Percentiles rank a stretch among this genome's conserved stretches.
phyloP scores from a whole-genome alignment of 169 alveolate species.

The Besnoitia besnoiti region DNA sequence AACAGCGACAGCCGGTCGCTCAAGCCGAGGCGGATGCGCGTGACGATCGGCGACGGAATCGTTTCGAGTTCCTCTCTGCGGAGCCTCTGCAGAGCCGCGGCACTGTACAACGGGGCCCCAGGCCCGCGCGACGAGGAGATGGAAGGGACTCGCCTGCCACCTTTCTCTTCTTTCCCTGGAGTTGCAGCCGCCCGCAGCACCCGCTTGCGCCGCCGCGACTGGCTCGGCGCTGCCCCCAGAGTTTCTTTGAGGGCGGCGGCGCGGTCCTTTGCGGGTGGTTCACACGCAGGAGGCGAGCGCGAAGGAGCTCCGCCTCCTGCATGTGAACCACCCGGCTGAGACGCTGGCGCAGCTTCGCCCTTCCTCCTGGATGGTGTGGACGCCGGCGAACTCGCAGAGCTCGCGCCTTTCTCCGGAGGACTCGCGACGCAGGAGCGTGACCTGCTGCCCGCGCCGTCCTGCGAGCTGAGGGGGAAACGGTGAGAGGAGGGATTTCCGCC shows the following conservation, averaged over 20 bases:
- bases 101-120: not conserved
- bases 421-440: not conserved
- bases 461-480: not conserved
- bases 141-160: too few relatives aligned
- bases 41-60: slow-evolving; percentile 33
- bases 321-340: too few relatives aligned
- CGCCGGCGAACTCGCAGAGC: too few relatives aligned
- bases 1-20: not conserved
- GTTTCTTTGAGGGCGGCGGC: not conserved
- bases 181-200: not conserved
- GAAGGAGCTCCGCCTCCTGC: not conserved
- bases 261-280: not conserved
- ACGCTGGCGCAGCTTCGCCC: not conserved
- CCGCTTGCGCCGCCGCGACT: not conserved
- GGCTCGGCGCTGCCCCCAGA: not conserved
- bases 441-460: not conserved
- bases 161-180: not conserved
- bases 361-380: not conserved
- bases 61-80: not conserved
- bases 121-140: not conserved
- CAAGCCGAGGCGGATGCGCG: slow-evolving; percentile 32
- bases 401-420: not conserved
- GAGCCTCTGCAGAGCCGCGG: not conserved
- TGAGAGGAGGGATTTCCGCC: too few relatives aligned
- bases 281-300: not conserved